These are phyloP conservation scores for Neospermospora avenae DNA, from an alignment of 2,329 filamentous ascomycete genomes.

Conservation along the genomic window DNA sequence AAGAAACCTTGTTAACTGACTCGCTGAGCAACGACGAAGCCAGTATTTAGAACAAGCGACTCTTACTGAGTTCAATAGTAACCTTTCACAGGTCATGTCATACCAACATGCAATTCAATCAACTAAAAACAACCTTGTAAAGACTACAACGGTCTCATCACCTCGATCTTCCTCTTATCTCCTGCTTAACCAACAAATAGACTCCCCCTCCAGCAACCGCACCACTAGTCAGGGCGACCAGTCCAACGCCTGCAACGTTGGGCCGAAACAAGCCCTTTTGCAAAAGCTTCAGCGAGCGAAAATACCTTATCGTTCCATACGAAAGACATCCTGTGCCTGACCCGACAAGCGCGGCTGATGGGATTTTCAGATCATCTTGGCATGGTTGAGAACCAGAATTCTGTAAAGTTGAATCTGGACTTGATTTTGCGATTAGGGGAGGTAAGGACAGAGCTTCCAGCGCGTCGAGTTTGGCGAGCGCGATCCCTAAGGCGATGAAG, in stretches of 20 bases:
- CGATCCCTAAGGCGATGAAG: slow-evolving; percentile 50
- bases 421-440: slow-evolving; percentile 21
- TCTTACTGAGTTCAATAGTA: too few species aligned
- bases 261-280: slow-evolving; percentile 46
- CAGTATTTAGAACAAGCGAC: too few species aligned
- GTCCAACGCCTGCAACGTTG: slow-evolving; percentile 74
- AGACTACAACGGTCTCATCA: not conserved
- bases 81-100: too few species aligned
- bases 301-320: slow-evolving; percentile 47
- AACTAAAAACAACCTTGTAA: not conserved
- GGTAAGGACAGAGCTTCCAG: slow-evolving; percentile 37
- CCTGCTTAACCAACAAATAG: slow-evolving; percentile 21
- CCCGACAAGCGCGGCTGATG: slow-evolving; percentile 42
- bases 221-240: slow-evolving; percentile 70
- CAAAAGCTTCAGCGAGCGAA: slow-evolving; percentile 41
- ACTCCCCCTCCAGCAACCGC: slow-evolving; percentile 22
- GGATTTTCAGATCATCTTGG: slow-evolving; percentile 36
- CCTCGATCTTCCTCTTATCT: slow-evolving; percentile 6
- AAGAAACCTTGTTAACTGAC: too few species aligned
- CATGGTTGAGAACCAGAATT: too few species aligned
- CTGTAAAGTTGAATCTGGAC: not conserved
- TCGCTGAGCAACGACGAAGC: too few species aligned
- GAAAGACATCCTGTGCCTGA: slow-evolving; percentile 44
- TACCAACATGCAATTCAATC: not conserved
- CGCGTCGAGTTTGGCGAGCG: slow-evolving; percentile 45